Evolutionary conservation across 495 filamentous ascomycete species (phyloP), one percentile per base, ranked within the genome.

Genomic region (Amphirosellinia nigrospora): DNA sequence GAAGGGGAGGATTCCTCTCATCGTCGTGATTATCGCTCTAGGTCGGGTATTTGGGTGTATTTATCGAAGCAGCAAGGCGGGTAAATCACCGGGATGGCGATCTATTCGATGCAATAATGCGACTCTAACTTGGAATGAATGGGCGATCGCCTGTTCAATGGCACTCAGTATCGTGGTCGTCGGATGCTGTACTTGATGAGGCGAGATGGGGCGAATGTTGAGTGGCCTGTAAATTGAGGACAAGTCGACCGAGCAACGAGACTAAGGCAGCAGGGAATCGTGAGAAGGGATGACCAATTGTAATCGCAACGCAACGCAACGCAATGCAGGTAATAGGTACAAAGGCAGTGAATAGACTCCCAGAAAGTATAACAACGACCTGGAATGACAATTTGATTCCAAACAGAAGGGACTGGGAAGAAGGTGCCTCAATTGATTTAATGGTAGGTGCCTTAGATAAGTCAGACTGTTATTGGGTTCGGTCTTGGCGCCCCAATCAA

Each of bases 191-290:
- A n/a, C 1, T 46, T 2, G 19, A 30, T 55, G 10, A 55, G 50
- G 26, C 28, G 28, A 16, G 26, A 19, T 55, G 3, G 26, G 26
- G 50, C 28, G 50, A 30, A 30, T 19, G 11, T 26, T 28, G n/a
- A n/a, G 50, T 53, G 0, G 26, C 6, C 4, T 36, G 36, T 39
- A 10, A 38, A 58, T 58, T 10, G 32, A 45, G 21, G 11, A 23
- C 16, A 10, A 21, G 19, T 43, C 50, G 64, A 19, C 64, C 64
- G 39, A 56, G 64, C 50, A 66, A 66, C 63, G 23, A 39, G 16
- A 46, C 5, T 11, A 15, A 64, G 48, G 19, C 21, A 8, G 38
- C 64, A 32, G n/a, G 23, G 59, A 58, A 58, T 7, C 53, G 26
- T 23, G 53, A 58, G 4, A 41, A 15, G 11, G 5, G 11, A 1